Evolutionary conservation across 768 basidiomycete species (phyloP).

Genomic region (Scleroderma citrinum): DNA sequence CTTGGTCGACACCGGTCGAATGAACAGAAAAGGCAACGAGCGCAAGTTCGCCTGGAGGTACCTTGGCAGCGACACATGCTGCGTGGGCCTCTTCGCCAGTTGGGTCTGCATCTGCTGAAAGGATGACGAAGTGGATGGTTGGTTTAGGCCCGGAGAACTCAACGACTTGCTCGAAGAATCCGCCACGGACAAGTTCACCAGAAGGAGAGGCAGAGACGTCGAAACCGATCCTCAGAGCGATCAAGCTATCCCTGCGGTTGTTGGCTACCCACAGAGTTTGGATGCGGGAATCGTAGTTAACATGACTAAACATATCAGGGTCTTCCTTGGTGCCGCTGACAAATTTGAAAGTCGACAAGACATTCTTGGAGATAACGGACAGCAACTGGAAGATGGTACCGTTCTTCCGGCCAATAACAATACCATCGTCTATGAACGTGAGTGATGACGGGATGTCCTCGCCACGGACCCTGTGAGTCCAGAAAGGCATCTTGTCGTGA

Average conservation of each 20-base stretch:
- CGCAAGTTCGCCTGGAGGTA: slow-evolving; percentile 69
- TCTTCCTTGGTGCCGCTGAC: slow-evolving; percentile 66
- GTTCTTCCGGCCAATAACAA: slow-evolving; percentile 77
- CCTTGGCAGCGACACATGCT: slow-evolving; percentile 77
- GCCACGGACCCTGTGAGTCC: slow-evolving; percentile 69
- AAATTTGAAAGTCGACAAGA: slow-evolving; percentile 77
- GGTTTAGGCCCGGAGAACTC: slow-evolving; percentile 82
- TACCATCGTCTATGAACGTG: slow-evolving; percentile 81
- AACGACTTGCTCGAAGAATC: slow-evolving; percentile 73
- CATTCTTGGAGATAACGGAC: slow-evolving; percentile 63
- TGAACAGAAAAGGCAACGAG: slow-evolving; percentile 88
- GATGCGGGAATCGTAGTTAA: slow-evolving; percentile 78
- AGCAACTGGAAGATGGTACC: slow-evolving; percentile 82
- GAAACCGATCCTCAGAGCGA: slow-evolving; percentile 70
- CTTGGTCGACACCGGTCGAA: slow-evolving; percentile 82
- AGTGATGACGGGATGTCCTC: slow-evolving; percentile 79
- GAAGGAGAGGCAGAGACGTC: slow-evolving; percentile 51
- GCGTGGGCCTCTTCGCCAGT: slow-evolving; percentile 78
- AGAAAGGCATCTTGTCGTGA: slow-evolving; percentile 69
- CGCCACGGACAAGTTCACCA: slow-evolving; percentile 57
- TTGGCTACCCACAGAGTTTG: slow-evolving; percentile 88
- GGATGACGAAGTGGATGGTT: slow-evolving; percentile 84
- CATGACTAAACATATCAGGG: slow-evolving; percentile 83
- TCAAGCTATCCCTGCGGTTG: slow-evolving; percentile 76
- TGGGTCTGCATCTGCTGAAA: slow-evolving; percentile 80